These are phyloP conservation scores for Penicillium pulvis DNA, from an alignment of 495 filamentous ascomycete genomes.

Conservation along the genomic window DNA sequence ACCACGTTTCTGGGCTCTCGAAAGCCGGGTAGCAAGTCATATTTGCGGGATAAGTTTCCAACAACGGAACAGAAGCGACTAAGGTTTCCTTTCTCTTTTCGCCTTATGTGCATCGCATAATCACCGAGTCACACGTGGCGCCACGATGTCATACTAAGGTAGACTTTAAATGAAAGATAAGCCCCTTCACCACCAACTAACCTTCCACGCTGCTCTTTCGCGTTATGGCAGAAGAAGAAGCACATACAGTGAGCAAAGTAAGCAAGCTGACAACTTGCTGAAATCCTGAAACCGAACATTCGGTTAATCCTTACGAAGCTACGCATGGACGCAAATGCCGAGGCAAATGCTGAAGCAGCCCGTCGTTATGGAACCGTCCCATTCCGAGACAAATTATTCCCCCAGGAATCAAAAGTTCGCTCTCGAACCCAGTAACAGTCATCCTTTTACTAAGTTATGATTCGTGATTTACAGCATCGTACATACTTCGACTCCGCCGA, in stretches of 20 bases:
- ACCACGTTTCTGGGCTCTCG: neutral
- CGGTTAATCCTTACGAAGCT: neutral
- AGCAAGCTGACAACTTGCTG: neutral
- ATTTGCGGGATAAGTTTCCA: neutral
- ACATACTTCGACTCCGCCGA: neutral
- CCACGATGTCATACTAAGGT: neutral
- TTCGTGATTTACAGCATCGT: neutral
- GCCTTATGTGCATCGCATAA: neutral
- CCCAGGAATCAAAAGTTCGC: neutral
- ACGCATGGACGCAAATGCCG: neutral
- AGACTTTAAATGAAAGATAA: neutral
- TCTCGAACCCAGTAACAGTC: neutral
- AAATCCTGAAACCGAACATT: neutral
- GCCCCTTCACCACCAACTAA: neutral
- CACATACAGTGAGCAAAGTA: neutral
- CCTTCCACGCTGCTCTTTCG: neutral
- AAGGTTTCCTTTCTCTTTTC: slow-evolving; percentile 4
- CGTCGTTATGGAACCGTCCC: neutral
- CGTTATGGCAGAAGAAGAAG: neutral
- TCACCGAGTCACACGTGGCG: neutral
- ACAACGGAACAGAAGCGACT: neutral
- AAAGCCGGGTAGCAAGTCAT: neutral
- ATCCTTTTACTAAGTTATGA: neutral
- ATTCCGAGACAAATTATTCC: neutral
- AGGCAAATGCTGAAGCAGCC: neutral